phyloP scores from a whole-genome alignment of 2,329 filamentous ascomycete genomes.

The Pestalotiopsis sp. region DNA sequence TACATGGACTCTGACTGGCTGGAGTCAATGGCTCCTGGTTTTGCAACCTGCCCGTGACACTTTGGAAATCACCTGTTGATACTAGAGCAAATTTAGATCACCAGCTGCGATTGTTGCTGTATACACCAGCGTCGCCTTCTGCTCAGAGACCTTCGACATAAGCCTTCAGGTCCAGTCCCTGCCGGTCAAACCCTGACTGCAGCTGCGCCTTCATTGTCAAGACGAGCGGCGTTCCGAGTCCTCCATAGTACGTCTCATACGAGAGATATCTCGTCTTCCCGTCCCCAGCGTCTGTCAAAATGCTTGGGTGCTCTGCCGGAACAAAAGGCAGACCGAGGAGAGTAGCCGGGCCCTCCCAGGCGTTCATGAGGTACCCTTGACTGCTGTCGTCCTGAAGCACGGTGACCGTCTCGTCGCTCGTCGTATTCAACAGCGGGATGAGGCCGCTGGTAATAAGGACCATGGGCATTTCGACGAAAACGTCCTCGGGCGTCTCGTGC shows the following conservation, averaged over 20 bases:
- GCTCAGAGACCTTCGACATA: background rate
- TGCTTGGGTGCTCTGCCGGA: conserved; percentile 25
- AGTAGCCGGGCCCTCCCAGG: conserved; percentile 25
- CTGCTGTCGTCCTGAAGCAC: conserved; percentile 12
- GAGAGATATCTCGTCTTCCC: conserved; percentile 25
- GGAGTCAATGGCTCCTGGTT: too few relatives aligned
- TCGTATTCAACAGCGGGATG: conserved; percentile 23
- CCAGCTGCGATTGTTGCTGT: background rate
- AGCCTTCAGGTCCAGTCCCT: background rate
- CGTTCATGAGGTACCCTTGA: conserved; percentile 20
- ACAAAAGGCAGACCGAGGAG: conserved; percentile 14
- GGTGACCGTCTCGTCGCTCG: conserved; percentile 27
- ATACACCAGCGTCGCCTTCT: too few relatives aligned
- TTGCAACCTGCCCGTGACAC: background rate
- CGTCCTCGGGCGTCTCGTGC: conserved; percentile 19
- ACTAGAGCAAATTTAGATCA: background rate
- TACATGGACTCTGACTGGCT: too few relatives aligned
- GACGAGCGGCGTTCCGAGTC: background rate
- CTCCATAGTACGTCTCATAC: conserved; percentile 8
- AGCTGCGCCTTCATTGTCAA: background rate
- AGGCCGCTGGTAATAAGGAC: conserved; percentile 24
- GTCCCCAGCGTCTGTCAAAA: conserved; percentile 22
- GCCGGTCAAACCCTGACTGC: background rate
- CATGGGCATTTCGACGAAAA: conserved; percentile 28
- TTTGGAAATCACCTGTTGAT: background rate